phyloP scores from a whole-genome alignment of 2,329 filamentous ascomycete species.

The Fusarium subglutinans region DNA sequence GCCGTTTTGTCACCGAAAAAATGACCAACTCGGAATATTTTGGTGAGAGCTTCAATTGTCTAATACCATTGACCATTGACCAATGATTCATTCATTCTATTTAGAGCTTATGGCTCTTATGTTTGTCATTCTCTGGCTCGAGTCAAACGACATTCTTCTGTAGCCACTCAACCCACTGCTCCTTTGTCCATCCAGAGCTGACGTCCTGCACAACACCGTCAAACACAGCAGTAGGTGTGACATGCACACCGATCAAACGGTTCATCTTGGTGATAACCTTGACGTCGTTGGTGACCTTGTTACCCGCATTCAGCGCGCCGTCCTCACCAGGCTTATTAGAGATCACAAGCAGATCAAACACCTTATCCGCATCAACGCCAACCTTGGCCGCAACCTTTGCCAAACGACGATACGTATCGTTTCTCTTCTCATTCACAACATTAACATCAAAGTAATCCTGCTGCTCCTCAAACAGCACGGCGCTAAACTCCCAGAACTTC shows the following conservation, averaged over 20 bases:
- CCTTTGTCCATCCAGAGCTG: conserved; percentile 78
- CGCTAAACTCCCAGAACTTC: conserved; percentile 84
- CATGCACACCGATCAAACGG: conserved; percentile 83
- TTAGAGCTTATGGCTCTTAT: conserved; percentile 15
- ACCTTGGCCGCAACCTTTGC: conserved; percentile 75
- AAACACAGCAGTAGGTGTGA: conserved; percentile 90
- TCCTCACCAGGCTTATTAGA: conserved; percentile 72
- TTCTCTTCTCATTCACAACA: conserved; percentile 84
- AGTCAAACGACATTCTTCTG: conserved; percentile 60
- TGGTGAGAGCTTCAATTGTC: conserved; percentile 13
- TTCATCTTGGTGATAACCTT: conserved; percentile 86
- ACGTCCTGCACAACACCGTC: conserved; percentile 87
- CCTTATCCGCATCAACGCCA: conserved; percentile 74
- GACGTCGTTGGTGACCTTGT: conserved; percentile 83
- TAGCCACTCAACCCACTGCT: conserved; percentile 90
- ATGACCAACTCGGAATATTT: not conserved
- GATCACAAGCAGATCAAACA: conserved; percentile 76
- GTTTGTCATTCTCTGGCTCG: not conserved
- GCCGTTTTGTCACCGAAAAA: not conserved
- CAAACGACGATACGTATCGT: conserved; percentile 82
- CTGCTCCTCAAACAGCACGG: conserved; percentile 72
- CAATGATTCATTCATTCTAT: not conserved
- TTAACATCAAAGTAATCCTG: conserved; percentile 84
- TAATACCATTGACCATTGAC: not conserved
- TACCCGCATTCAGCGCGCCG: conserved; percentile 79